Evolutionary conservation across 2,329 filamentous ascomycete species (phyloP), one percentile per base, ranked within the genome.

Genomic region (Alternaria angustiovoidea): DNA sequence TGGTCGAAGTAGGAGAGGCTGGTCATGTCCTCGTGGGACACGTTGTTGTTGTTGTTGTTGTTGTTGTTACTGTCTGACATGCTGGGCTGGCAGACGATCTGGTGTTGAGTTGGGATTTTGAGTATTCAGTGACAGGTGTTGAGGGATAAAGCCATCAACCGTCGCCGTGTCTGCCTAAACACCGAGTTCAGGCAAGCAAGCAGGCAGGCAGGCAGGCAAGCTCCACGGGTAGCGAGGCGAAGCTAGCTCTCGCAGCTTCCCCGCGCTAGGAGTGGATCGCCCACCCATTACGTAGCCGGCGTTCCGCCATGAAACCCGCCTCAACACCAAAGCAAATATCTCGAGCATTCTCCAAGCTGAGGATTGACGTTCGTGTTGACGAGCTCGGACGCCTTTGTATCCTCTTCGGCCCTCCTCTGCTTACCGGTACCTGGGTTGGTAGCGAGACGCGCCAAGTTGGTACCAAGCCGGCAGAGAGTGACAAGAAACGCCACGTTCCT

Each of bases 1-100:
- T 83, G 80, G 48, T 82, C 75, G 68, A 81, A 80, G 70, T 78
- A 83, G 20, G 75, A 73, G 58, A 74, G 73, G 36, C 74, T 67
- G 20, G 78, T 72, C 57, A 79, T 72, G 67, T 81, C 80, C 54
- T 74, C 72, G 44, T 70, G 61, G 22, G 66, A 56, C 41, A 57
- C 62, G 51, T 63, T 42, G 54, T 56, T 63, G 51, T 62, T 41
- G 54, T 54, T 38, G 51, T 63, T 42, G 54, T 56, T 63, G 51
- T 62, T 41, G 54, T 54, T 38, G 16, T 38, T 38, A 16, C 16
- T n/a, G 34, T 43, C 47, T 38, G 53, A 49, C 44, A 51, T 52
- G 30, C 14, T 61, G 68, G 66, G 62, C 66, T 57, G 67, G 52
- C 65, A 64, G 54, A 71, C 73, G 39, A 72, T 75, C 72, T 26